Conservation (phyloP, 768 basidiomycete genomes). For the Chalciporus chontae region DNA sequence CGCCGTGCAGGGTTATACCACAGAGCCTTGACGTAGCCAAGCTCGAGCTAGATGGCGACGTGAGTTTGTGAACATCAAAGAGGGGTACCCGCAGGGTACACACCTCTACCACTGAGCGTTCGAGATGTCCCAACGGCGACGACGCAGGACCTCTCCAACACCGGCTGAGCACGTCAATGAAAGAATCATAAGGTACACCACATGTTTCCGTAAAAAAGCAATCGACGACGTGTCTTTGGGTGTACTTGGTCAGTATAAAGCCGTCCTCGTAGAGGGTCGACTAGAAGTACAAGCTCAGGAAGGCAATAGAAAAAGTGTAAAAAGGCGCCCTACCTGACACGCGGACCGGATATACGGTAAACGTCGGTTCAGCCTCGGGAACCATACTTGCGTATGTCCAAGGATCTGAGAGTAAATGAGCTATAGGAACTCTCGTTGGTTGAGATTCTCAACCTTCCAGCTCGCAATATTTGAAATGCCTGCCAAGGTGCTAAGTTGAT, state of each 20-base stretch:
- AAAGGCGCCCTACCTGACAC: constrained; percentile 46
- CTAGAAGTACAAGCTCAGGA: constrained; percentile 32
- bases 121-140: constrained; percentile 40
- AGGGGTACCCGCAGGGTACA: not conserved
- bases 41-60: constrained; percentile 44
- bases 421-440: not conserved
- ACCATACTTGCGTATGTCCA: constrained; percentile 51
- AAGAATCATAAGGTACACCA: constrained; percentile 48
- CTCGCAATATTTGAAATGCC: constrained; percentile 40
- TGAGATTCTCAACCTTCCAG: constrained; percentile 48
- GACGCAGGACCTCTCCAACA: constrained; percentile 37
- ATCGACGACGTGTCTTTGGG: constrained; percentile 54
- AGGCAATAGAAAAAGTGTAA: not conserved
- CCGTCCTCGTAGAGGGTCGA: constrained; percentile 55
- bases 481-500: constrained; percentile 48
- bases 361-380: constrained; percentile 36
- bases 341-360: constrained; percentile 62
- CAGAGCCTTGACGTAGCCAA: constrained; percentile 53
- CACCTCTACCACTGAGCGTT: constrained; percentile 38
- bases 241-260: constrained; percentile 48
- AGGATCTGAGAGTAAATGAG: constrained; percentile 35
- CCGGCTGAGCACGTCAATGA: constrained; percentile 37
- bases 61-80: not conserved
- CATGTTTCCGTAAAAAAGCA: constrained; percentile 63
- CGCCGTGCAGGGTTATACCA: constrained; percentile 71